Evolutionary conservation across 108 stramenopile genomes (phyloP).

Genomic region (Schizochytrium sp.): DNA sequence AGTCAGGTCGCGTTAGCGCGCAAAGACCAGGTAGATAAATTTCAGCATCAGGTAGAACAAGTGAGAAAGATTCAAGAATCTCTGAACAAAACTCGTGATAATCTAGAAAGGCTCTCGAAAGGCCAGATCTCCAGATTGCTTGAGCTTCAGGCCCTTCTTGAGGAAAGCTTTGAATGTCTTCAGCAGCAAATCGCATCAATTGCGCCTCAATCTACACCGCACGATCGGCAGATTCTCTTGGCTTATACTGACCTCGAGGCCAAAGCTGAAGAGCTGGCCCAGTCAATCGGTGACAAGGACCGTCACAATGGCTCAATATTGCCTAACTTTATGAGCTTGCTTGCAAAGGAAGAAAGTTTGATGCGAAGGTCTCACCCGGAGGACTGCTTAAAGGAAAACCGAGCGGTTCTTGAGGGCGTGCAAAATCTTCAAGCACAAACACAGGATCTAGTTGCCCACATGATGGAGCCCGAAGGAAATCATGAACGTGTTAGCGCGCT

Average conservation of each 20-base stretch:
- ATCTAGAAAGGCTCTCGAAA: not conserved
- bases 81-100: not conserved
- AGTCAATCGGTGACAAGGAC: not conserved
- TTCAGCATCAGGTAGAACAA: not conserved
- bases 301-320: not conserved
- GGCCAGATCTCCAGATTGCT: not conserved
- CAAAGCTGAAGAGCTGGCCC: not conserved
- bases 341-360: not conserved
- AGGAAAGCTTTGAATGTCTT: constrained; percentile 33
- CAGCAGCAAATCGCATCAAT: constrained; percentile 1
- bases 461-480: not conserved
- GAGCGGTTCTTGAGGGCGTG: not conserved
- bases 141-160: not conserved
- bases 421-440: not conserved
- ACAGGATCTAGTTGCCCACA: not conserved
- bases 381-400: not conserved
- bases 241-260: not conserved
- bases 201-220: not conserved
- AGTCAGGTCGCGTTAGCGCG: not conserved
- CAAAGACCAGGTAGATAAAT: not conserved
- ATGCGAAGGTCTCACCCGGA: not conserved
- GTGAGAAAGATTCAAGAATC: not conserved
- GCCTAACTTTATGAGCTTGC: not conserved
- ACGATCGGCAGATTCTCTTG: not conserved
- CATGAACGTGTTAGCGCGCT: not conserved